Evolutionary conservation across 2,329 filamentous ascomycete genomes (phyloP), one percentile per base, ranked within the genome.

Genomic region (Fusarium sp.): DNA sequence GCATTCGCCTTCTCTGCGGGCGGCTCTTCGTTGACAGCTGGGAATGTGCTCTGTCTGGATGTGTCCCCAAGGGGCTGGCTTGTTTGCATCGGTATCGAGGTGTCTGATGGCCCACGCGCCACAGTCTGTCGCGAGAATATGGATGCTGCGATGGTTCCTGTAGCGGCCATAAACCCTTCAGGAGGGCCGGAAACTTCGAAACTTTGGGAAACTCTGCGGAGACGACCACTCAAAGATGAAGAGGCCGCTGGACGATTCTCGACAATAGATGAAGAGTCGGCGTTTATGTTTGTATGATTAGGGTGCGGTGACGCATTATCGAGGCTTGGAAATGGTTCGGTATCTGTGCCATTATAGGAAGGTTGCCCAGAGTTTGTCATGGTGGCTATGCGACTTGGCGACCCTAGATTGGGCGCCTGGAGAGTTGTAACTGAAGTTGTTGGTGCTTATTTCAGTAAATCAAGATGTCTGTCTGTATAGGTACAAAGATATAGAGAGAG

Each of bases 161-260:
- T 86, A 22, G 85, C 86, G 20, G 86, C 83, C 68, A 84, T 83
- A 75, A 88, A 87, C 17, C 86, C 86, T 54, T 81, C 81, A 5
- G 85, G 87, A 17, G 85, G 80, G 18, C 82, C 83, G 10, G 87
- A 88, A 52, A 85, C 82, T 62, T 83, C 82, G 67, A 89, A 88
- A 34, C 73, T 80, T 59, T 78, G 66, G 11, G 82, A 83, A 34
- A 78, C 78, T 41, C 79, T 78, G 34, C 82, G 80, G 20, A 83
- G 64, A 42, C 78, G 78, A 44, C 77, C 76, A 61, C 77, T 81
- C n/a, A 81, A 42, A 20, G 80, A 81, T 20, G 80, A 79, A 11
- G 80, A 81, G 20, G 78, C 74, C n/a, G 76, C 66, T 28, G 77
- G 75, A 26, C 79, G 79, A 48, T 79, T 78, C 42, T 64, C 30